Base-by-base conservation (phyloP, 805 yeast genomes). In the Starmerella powellii region DNA sequence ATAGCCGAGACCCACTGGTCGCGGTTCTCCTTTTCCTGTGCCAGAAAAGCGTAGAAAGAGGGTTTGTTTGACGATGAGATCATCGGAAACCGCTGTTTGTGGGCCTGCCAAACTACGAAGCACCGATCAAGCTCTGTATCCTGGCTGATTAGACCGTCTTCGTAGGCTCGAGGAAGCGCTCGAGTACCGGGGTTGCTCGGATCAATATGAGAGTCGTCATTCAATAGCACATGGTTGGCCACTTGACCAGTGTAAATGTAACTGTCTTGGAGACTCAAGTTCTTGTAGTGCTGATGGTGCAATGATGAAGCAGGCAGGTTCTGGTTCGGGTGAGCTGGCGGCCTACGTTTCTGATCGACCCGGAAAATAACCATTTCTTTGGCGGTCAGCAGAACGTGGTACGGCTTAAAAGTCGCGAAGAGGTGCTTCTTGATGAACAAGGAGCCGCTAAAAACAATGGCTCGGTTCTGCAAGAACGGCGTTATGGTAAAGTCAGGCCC, bases 81-180 rank as follows among this genome's bases (percentile, higher is more conserved):
- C 64, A 4, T 71, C 71, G 59, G 37, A 35, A 41, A 27, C 45
- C 20, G 26, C 21, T 44, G 18, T 16, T 23, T 24, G 86, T 88
- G 60, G 2, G 34, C 8, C 8, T 78, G 74, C 95, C 95, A 86
- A 2, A 88, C 52, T 0, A 91, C 82, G 54, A 88, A 86, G 48
- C 91, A 76, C 38, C 94, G 65, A 21, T 73, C 62, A n/a, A 68
- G 52, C 50, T 83, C 91, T 37, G 78, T 81, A 53, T 88, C 97
- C 8, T 74, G 66, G 2, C 93, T 79, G 49, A 68, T 72, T 85
- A 93, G 80, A 0, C 95, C 95, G 60, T 86, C 94, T 1, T 70
- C 62, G 55, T 81, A 86, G 0, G 80, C 64, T 28, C 93, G 64
- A 0, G 96, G 94, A 24, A 80, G 56, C 0, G 77, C 62, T 37